Evolutionary conservation across 495 filamentous ascomycete genomes (phyloP).

Genomic region (Eremomyces bilateralis): DNA sequence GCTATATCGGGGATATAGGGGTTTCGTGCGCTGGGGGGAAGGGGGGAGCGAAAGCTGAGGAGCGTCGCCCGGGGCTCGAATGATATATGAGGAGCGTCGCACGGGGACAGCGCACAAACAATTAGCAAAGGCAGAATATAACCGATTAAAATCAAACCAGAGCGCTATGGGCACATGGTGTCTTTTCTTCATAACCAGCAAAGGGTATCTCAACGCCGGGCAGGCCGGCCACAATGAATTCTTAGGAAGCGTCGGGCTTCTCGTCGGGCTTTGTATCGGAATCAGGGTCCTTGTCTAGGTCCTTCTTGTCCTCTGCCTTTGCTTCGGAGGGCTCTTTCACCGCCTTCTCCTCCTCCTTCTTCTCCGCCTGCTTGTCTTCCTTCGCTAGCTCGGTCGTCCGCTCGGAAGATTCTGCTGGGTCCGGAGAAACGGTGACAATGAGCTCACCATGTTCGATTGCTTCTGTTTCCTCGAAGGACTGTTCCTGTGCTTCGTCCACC

Average conservation of each 20-base stretch:
- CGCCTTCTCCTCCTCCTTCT: neutral
- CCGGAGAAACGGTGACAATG: too few species aligned
- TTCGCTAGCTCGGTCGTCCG: neutral
- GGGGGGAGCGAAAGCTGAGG: too few species aligned
- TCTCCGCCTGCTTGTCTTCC: conserved; percentile 1
- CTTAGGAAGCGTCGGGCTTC: neutral
- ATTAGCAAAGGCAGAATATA: neutral
- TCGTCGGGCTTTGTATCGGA: neutral
- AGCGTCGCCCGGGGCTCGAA: too few species aligned
- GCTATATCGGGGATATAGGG: too few species aligned
- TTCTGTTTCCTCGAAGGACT: neutral
- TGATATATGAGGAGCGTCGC: too few species aligned
- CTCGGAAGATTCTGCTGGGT: too few species aligned
- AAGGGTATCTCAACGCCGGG: neutral
- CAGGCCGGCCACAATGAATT: neutral
- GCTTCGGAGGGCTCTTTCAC: neutral
- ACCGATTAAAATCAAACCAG: neutral
- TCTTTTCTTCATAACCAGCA: neutral
- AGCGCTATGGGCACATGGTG: neutral
- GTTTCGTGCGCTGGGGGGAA: too few species aligned
- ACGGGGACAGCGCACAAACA: neutral
- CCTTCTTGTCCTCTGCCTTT: neutral
- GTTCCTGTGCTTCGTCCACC: neutral
- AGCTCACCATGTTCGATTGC: too few species aligned
- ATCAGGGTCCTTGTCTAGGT: neutral